Percentiles rank a stretch among this genome's conserved stretches.
These are phyloP conservation scores for Sanghuangporus weigelae DNA, from an alignment of 1,284 basidiomycete genomes.

Conservation along the genomic window DNA sequence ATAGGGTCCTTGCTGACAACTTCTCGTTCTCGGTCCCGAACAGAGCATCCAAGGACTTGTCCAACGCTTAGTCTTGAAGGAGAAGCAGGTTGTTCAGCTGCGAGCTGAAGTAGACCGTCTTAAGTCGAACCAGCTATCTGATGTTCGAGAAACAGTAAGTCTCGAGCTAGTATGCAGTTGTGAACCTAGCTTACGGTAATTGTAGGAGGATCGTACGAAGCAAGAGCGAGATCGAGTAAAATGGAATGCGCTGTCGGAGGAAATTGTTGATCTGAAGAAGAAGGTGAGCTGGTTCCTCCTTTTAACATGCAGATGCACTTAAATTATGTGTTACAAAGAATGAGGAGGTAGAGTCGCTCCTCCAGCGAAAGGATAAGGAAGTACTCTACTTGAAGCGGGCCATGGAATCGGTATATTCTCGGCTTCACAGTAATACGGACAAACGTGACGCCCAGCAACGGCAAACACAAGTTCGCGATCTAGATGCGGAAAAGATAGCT, in stretches of 20 bases:
- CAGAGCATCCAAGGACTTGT: constrained; percentile 74
- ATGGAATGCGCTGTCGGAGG: constrained; percentile 71
- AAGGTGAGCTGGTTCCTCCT: constrained; percentile 39
- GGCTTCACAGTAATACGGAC: constrained; percentile 55
- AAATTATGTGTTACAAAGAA: constrained; percentile 36
- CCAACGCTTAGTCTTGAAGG: constrained; percentile 77
- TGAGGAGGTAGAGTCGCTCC: constrained; percentile 44
- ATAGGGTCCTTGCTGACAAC: neutral
- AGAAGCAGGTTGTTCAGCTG: constrained; percentile 76
- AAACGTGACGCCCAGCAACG: constrained; percentile 34
- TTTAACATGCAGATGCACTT: neutral
- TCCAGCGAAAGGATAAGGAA: constrained; percentile 65
- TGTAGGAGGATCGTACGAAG: constrained; percentile 72
- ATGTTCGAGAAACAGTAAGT: constrained; percentile 54
- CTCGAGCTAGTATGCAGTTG: neutral
- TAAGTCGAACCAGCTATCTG: constrained; percentile 50
- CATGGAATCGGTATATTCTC: constrained; percentile 78
- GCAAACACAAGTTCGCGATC: constrained; percentile 27
- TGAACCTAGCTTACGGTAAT: constrained; percentile 10
- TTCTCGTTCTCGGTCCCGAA: constrained; percentile 2
- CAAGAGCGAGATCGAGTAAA: constrained; percentile 72
- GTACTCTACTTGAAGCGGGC: constrained; percentile 75
- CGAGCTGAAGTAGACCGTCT: constrained; percentile 68
- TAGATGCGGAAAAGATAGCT: constrained; percentile 71
- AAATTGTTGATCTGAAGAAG: constrained; percentile 67